A percentile compares a stretch with the other conserved stretches of the same genome.
These are phyloP conservation scores for Nepenthes mirabilis DNA, from an alignment of 148 eudicot genomes.

Conservation along the genomic window DNA sequence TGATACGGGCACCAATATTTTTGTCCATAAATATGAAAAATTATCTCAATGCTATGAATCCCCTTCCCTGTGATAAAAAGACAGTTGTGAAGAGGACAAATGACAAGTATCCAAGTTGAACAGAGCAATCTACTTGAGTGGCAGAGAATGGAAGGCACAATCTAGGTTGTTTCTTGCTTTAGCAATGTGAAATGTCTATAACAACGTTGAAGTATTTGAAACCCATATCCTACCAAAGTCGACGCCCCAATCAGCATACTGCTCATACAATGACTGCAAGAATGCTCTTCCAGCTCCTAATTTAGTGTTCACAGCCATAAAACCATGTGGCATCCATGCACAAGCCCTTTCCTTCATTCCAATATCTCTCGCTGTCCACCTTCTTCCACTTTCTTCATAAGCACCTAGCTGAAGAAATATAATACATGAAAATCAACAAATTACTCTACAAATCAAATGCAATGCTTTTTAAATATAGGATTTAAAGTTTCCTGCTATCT, in stretches of 20 bases:
- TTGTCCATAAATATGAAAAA: no score
- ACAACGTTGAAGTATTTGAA: neutral
- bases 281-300: slow-evolving; percentile 90
- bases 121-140: no score
- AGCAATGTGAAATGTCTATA: neutral
- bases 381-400: slow-evolving; percentile 51
- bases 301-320: slow-evolving; percentile 79
- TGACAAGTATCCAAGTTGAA: no score
- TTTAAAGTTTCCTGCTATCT: no score
- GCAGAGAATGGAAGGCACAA: no score
- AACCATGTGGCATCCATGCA: slow-evolving; percentile 92
- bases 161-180: no score
- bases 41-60: no score
- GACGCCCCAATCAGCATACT: slow-evolving; percentile 93
- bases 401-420: slow-evolving; percentile 40
- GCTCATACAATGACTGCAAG: slow-evolving; percentile 79
- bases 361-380: slow-evolving; percentile 73
- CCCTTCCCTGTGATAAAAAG: no score
- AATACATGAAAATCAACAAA: neutral
- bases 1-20: no score
- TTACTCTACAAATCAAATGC: neutral
- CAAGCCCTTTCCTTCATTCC: slow-evolving; percentile 65
- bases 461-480: no score
- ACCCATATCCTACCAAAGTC: slow-evolving; percentile 57
- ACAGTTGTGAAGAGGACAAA: no score